Evolutionary conservation across 2,329 filamentous ascomycete genomes (phyloP), one percentile per base, ranked within the genome.

Genomic region (Dactylellina haptotyla): DNA sequence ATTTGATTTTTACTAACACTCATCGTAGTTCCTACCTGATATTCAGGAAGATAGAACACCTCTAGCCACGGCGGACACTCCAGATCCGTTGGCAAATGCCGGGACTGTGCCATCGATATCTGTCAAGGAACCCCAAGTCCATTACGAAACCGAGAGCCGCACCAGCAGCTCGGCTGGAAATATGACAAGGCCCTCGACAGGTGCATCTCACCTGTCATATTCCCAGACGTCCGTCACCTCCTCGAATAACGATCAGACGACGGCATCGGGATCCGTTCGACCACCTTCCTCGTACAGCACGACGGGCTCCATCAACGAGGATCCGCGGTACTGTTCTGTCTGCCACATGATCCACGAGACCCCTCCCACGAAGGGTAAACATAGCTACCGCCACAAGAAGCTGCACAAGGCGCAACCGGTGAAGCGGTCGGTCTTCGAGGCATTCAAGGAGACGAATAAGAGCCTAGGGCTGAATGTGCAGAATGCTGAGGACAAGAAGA

Each of bases 271-370:
- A 18, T 64, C 67, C 25, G 25, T 58, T n/a, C 51, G 67, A 25
- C 59, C 67, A 53, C 45, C 59, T 62, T 72, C 67, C 61, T 30
- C 59, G 23, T 65, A 65, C 25, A 65, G 67, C 20, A 53, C 54
- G 12, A 43, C 61, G 2, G 20, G 53, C 4, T 65, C 67, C 5
- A 54, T 65, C 12, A 25, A 37, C 5, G 67, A 72, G 20, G 67
- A 72, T 28, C 59, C 67, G 32, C 67, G 67, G 41, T 72, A 72
- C 32, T 72, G 67, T 20, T 45, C 65, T 39, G 54, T 65, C 20
- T 72, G 67, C 59, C 67, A 72, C 58, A 64, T 59, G 67, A 65
- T 72, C 23, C 67, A 72, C 39, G 67, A 72, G 20, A 61, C 28
- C 12, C 51, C 53, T 4, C 67, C 67, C 10, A 61, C 23, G 10